phyloP scores from a whole-genome alignment of 2,329 filamentous ascomycete genomes.

The Sporothrix euskadiensis region DNA sequence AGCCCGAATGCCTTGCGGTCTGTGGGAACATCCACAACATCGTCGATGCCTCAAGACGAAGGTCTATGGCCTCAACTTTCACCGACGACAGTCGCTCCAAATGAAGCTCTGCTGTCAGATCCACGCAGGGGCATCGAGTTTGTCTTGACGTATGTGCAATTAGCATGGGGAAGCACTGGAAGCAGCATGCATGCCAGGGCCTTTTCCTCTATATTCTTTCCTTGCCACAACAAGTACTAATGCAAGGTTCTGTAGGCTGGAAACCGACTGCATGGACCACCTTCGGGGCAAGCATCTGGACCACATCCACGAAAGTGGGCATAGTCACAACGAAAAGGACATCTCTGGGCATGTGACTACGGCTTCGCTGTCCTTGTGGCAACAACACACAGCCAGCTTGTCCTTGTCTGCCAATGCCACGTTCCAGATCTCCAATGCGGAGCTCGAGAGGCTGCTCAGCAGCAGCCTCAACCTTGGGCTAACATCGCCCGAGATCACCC shows the following conservation, averaged over 20 bases:
- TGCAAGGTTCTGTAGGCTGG: not conserved
- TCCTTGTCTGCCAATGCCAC: too few relatives aligned
- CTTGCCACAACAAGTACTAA: too few relatives aligned
- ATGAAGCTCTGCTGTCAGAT: not conserved
- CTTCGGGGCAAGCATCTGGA: conserved; percentile 19
- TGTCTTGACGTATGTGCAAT: not conserved
- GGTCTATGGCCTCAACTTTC: not conserved
- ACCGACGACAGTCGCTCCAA: not conserved
- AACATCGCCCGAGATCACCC: too few relatives aligned
- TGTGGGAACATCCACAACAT: not conserved
- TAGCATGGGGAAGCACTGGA: too few relatives aligned
- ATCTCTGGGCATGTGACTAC: conserved; percentile 17
- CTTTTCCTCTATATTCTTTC: too few relatives aligned
- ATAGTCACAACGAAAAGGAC: not conserved
- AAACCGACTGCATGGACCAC: conserved; percentile 25
- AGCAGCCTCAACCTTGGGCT: too few relatives aligned
- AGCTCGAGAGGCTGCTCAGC: too few relatives aligned
- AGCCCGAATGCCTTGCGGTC: not conserved
- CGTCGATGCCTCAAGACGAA: not conserved
- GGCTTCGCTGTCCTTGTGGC: conserved; percentile 6
- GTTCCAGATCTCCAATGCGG: too few relatives aligned
- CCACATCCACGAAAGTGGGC: conserved; percentile 9
- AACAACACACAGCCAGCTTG: conserved; percentile 3
- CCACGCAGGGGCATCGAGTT: conserved; percentile 19
- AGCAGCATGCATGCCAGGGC: too few relatives aligned